Percentiles rank a stretch among this genome's conserved stretches.
phyloP scores from a whole-genome alignment of 2,329 filamentous ascomycete genomes.

The Aspergillus pseudoglaucus region DNA sequence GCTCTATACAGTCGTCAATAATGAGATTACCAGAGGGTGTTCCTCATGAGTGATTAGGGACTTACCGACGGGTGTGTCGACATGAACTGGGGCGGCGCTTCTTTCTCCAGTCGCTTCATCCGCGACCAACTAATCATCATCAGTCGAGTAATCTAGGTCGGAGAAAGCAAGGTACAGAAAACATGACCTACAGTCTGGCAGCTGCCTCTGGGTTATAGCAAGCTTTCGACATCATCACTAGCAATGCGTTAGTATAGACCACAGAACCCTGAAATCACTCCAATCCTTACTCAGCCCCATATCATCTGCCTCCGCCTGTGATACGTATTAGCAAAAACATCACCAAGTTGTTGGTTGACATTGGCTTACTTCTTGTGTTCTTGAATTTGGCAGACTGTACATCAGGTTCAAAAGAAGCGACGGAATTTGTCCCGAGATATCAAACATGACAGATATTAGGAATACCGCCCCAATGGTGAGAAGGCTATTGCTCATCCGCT shows the following conservation, averaged over 20 bases:
- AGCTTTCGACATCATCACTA: conserved; percentile 56
- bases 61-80: conserved; percentile 53
- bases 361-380: conserved; percentile 49
- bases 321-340: conserved; percentile 5
- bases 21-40: not conserved
- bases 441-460: conserved; percentile 29
- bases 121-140: conserved; percentile 38
- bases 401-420: conserved; percentile 43
- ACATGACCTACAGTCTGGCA: conserved; percentile 40
- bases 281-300: conserved; percentile 47
- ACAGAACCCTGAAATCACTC: not conserved
- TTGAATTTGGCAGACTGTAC: conserved; percentile 48
- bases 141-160: not conserved
- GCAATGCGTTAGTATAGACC: conserved; percentile 10
- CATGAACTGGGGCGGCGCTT: conserved; percentile 49
- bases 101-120: conserved; percentile 45
- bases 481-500: conserved; percentile 46
- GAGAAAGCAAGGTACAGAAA: not conserved
- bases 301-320: conserved; percentile 52
- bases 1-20: conserved; percentile 22
- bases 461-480: conserved; percentile 25
- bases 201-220: conserved; percentile 55
- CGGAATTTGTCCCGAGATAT: conserved; percentile 33
- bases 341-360: not conserved
- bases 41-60: not conserved